A percentile compares a stretch with the other conserved stretches of the same genome.
Conservation (phyloP, 2,329 filamentous ascomycete species). For the Plectosphaerella sp. region DNA sequence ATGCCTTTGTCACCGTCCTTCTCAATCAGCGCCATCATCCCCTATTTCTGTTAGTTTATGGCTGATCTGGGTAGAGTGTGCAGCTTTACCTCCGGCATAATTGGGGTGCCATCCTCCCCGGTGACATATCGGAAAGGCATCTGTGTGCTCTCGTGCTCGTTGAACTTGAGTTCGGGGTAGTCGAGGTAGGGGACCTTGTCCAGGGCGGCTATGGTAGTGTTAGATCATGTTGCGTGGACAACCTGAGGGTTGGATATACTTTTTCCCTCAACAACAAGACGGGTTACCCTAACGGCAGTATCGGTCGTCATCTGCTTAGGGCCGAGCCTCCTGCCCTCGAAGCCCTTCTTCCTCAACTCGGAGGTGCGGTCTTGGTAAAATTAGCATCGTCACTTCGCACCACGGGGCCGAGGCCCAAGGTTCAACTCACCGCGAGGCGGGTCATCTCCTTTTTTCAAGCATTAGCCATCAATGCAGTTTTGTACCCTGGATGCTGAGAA, state of each 20-base stretch:
- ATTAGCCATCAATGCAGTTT: no score
- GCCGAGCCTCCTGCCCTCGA: slow-evolving; percentile 78
- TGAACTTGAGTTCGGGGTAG: slow-evolving; percentile 83
- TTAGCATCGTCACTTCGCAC: slow-evolving; percentile 7
- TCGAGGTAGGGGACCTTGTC: slow-evolving; percentile 79
- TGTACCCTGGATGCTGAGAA: no score
- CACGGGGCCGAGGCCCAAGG: not conserved
- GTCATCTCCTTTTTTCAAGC: slow-evolving; percentile 66
- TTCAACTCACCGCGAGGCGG: slow-evolving; percentile 72
- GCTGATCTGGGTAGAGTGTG: not conserved
- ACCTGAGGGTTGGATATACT: slow-evolving; percentile 17
- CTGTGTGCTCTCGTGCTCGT: slow-evolving; percentile 87
- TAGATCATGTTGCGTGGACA: not conserved
- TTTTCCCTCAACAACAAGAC: slow-evolving; percentile 80
- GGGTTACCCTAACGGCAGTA: slow-evolving; percentile 89
- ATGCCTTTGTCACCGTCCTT: slow-evolving; percentile 92
- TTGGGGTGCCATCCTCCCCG: slow-evolving; percentile 66
- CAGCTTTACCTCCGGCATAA: slow-evolving; percentile 79
- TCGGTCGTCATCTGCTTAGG: slow-evolving; percentile 98
- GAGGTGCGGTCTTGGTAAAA: slow-evolving; percentile 72
- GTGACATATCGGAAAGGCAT: slow-evolving; percentile 98
- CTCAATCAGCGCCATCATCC: slow-evolving; percentile 91
- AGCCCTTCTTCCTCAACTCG: slow-evolving; percentile 93
- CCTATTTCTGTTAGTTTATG: slow-evolving; percentile 45
- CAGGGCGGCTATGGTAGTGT: slow-evolving; percentile 57